A percentile compares a stretch with the other conserved stretches of the same genome.
Evolutionary conservation across 768 basidiomycete genomes (phyloP).

Genomic region (Crucibulum laeve): DNA sequence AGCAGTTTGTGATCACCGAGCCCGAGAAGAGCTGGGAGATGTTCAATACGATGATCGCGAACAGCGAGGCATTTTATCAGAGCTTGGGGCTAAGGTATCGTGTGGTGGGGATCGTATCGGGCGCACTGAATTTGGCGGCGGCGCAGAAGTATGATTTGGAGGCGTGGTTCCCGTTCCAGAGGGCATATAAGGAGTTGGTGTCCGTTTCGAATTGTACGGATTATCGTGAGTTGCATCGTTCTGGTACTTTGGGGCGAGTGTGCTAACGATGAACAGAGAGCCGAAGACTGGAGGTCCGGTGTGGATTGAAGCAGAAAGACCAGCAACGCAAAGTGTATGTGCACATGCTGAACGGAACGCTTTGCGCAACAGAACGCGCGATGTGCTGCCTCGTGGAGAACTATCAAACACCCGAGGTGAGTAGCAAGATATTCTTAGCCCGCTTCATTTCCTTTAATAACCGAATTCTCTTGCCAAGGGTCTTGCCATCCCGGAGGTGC

Average conservation of each 20-base stretch:
- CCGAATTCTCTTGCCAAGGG: constrained; percentile 51
- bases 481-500: constrained; percentile 81
- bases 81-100: constrained; percentile 90
- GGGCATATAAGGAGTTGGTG: constrained; percentile 93
- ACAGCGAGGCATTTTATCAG: constrained; percentile 94
- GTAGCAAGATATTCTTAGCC: too few species aligned
- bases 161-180: constrained; percentile 99
- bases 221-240: constrained; percentile 71
- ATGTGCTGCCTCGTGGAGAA: constrained; percentile 98
- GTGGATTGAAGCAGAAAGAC: constrained; percentile 87
- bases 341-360: constrained; percentile 98
- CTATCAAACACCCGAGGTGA: constrained; percentile 91
- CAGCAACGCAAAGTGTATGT: constrained; percentile 92
- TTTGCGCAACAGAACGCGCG: constrained; percentile 95
- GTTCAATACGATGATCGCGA: constrained; percentile 87
- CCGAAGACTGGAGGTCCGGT: constrained; percentile 87
- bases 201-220: constrained; percentile 99
- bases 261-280: constrained; percentile 54
- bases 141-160: constrained; percentile 97
- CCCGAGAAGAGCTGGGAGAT: constrained; percentile 93
- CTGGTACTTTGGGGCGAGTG: not conserved
- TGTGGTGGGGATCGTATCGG: constrained; percentile 91
- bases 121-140: constrained; percentile 94
- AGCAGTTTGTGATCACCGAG: constrained; percentile 94
- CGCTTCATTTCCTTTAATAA: constrained; percentile 3